These are phyloP conservation scores for Rhododendron griersonianum DNA, from an alignment of 148 eudicot species.

Conservation along the genomic window DNA sequence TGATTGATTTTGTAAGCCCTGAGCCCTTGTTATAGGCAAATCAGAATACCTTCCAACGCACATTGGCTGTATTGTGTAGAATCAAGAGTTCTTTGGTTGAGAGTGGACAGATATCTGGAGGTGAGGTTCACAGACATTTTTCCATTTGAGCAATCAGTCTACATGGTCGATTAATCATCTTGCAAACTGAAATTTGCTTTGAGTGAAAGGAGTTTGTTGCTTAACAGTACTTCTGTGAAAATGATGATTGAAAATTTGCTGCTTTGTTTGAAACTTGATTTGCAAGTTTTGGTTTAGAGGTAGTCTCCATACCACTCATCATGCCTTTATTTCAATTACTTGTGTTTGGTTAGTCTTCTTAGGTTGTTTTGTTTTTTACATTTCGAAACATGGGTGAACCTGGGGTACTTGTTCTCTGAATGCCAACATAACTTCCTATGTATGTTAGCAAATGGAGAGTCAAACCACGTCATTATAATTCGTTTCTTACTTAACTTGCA, in stretches of 20 bases:
- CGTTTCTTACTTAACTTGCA: not conserved
- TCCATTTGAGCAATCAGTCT: not conserved
- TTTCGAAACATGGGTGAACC: no score
- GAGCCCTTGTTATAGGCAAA: conserved; percentile 48
- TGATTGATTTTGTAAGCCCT: not conserved
- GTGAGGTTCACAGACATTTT: conserved; percentile 31
- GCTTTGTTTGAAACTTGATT: not conserved
- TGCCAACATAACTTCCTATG: not conserved
- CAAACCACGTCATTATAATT: not conserved
- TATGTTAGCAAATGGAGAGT: not conserved
- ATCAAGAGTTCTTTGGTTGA: conserved; percentile 42
- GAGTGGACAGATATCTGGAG: conserved; percentile 38
- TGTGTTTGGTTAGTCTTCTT: not conserved
- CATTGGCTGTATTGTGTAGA: conserved; percentile 74
- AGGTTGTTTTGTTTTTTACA: not conserved
- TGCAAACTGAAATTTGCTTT: not conserved
- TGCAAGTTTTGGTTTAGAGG: no score
- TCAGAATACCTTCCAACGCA: conserved; percentile 61
- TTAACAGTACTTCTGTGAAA: not conserved
- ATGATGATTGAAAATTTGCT: not conserved
- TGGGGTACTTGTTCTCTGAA: not conserved
- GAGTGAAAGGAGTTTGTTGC: not conserved
- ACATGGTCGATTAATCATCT: not conserved
- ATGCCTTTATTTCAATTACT: no score
- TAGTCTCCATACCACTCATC: no score